phyloP scores from a whole-genome alignment of 2,329 filamentous ascomycete genomes.

The Pseudogymnoascus sp. region DNA sequence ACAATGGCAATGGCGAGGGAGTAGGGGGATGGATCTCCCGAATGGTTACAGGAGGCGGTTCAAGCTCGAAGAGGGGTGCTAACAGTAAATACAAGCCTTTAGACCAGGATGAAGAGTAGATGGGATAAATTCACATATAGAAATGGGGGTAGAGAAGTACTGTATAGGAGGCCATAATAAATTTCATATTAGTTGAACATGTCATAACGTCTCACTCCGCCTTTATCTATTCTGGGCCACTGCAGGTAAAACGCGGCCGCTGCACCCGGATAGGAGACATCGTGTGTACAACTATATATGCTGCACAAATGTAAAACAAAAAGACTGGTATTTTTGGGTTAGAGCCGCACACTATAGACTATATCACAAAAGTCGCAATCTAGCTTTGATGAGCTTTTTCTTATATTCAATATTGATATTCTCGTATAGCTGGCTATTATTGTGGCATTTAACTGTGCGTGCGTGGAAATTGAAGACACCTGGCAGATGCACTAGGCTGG shows the following conservation, averaged over 20 bases:
- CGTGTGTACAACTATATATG: constrained; percentile 2
- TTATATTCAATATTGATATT: not conserved
- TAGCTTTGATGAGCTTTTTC: not conserved
- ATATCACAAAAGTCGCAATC: not conserved
- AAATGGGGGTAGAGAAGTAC: not conserved
- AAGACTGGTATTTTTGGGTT: not conserved
- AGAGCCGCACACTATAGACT: not conserved
- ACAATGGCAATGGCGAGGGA: constrained; percentile 40
- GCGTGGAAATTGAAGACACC: constrained; percentile 10
- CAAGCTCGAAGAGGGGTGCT: constrained; percentile 21
- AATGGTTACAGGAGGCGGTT: constrained; percentile 43
- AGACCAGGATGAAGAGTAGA: constrained; percentile 36
- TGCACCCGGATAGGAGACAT: not conserved
- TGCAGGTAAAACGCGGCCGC: not conserved
- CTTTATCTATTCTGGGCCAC: not conserved
- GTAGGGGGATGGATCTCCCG: constrained; percentile 63
- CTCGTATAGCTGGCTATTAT: constrained; percentile 1
- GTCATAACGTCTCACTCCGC: not conserved
- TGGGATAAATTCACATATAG: constrained; percentile 6
- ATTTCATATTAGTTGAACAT: not conserved
- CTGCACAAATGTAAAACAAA: constrained; percentile 8
- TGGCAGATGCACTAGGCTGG: constrained; percentile 8
- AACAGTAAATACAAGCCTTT: constrained; percentile 28
- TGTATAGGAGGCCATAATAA: constrained; percentile 1
- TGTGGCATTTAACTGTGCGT: not conserved